Percentiles rank a stretch among this genome's conserved stretches.
Conservation (phyloP, 2,329 filamentous ascomycete species). For the Colletotrichum liriopes region DNA sequence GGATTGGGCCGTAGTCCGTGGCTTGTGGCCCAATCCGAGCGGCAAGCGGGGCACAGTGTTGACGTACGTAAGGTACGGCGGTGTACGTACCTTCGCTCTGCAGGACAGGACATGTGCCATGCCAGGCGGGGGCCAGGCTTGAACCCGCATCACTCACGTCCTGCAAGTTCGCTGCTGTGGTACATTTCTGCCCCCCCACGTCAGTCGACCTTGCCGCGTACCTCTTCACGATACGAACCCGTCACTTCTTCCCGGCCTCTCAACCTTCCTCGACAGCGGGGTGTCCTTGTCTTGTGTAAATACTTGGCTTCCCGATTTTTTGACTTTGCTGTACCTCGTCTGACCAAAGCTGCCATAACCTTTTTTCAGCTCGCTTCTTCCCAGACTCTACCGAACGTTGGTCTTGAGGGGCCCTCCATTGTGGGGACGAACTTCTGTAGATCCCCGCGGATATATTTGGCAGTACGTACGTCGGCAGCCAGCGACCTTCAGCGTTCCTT, state of each 20-base stretch:
- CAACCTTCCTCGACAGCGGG: slow-evolving; percentile 14
- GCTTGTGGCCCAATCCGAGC: neutral
- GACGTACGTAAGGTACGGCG: slow-evolving; percentile 20
- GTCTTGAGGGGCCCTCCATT: neutral
- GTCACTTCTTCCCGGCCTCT: slow-evolving; percentile 12
- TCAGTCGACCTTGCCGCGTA: neutral
- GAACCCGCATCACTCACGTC: neutral
- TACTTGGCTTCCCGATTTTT: neutral
- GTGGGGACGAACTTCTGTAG: slow-evolving; percentile 1
- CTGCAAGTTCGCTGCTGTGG: slow-evolving; percentile 18
- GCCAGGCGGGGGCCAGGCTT: slow-evolving; percentile 12
- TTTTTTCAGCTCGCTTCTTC: slow-evolving; percentile 9
- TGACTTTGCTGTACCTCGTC: slow-evolving; percentile 13
- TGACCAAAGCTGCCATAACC: slow-evolving; percentile 15
- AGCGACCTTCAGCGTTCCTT: slow-evolving; percentile 24
- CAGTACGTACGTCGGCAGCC: slow-evolving; percentile 5
- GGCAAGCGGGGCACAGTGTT: slow-evolving; percentile 21
- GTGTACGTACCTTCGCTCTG: neutral
- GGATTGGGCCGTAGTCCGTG: neutral
- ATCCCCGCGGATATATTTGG: slow-evolving; percentile 14
- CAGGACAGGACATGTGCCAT: neutral
- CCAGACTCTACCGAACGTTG: neutral
- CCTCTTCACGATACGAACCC: slow-evolving; percentile 8
- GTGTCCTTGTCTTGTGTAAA: slow-evolving; percentile 18
- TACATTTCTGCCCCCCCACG: neutral